These are phyloP conservation scores for Ichthyophthirius multifiliis DNA, from an alignment of 169 alveolate species.

Conservation along the genomic window DNA sequence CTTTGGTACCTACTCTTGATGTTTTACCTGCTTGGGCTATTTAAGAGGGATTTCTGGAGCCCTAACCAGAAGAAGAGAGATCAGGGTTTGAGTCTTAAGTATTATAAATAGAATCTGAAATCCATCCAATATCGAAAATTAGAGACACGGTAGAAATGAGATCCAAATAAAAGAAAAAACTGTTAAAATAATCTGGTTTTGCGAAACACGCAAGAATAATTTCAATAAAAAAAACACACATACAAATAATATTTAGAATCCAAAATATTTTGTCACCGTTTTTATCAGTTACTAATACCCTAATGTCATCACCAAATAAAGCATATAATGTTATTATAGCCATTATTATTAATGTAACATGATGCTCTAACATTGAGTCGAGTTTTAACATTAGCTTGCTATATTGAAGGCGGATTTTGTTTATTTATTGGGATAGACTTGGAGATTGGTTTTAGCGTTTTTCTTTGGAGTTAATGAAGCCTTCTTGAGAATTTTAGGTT, in stretches of 20 bases:
- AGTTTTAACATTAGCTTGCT: too few relatives aligned
- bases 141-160: conserved; percentile 69
- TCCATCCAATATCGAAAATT: conserved; percentile 79
- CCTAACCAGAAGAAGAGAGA: conserved; percentile 12
- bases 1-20: conserved; percentile 42
- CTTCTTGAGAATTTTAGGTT: too few relatives aligned
- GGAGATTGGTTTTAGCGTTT: too few relatives aligned
- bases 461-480: too few relatives aligned
- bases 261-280: not conserved
- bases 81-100: too few relatives aligned
- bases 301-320: conserved; percentile 79
- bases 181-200: conserved; percentile 46
- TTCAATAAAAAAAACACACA: not conserved
- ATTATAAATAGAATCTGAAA: too few relatives aligned
- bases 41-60: not conserved
- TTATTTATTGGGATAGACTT: too few relatives aligned
- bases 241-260: not conserved
- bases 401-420: too few relatives aligned
- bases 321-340: conserved; percentile 74
- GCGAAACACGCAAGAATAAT: not conserved
- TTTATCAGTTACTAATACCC: conserved; percentile 50
- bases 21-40: not conserved
- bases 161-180: conserved; percentile 85
- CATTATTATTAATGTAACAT: conserved; percentile 38
- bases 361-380: too few relatives aligned